phyloP scores from a whole-genome alignment of 805 yeast genomes.

The Zygosaccharomyces gambellarensis region DNA sequence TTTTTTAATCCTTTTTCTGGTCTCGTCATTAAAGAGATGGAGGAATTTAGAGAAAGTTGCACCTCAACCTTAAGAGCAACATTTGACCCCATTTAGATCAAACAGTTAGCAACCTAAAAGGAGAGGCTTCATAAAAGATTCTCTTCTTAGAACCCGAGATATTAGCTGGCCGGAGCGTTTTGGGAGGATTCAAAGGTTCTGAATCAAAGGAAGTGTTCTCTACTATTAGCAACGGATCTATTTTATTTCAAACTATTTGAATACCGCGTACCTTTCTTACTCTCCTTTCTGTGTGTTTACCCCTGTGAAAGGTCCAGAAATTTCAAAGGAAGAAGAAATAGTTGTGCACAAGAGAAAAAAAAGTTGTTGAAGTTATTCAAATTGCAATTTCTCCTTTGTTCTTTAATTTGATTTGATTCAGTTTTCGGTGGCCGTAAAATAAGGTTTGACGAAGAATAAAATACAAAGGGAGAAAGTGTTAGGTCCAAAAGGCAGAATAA shows the following conservation, averaged over 20 bases:
- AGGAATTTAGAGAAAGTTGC: not conserved
- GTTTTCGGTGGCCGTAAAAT: not conserved
- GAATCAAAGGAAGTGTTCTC: not conserved
- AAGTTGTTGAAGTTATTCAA: not conserved
- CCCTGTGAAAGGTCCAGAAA: not conserved
- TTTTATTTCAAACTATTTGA: not conserved
- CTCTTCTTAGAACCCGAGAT: not conserved
- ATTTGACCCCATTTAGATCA: conserved; percentile 1
- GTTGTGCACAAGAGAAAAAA: not conserved
- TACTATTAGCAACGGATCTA: not conserved
- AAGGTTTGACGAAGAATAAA: not conserved
- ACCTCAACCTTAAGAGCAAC: not conserved
- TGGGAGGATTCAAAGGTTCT: not conserved
- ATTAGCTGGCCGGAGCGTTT: conserved; percentile 3
- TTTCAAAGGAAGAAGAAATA: not conserved
- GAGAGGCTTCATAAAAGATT: not conserved
- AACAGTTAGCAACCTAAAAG: not conserved
- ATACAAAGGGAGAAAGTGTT: not conserved
- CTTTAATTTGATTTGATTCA: not conserved
- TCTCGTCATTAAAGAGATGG: not conserved
- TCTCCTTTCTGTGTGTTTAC: not conserved
- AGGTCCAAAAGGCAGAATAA: not conserved
- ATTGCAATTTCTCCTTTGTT: not conserved
- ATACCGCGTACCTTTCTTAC: not conserved
- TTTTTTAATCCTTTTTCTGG: not conserved